A percentile compares a stretch with the other conserved stretches of the same genome.
These are phyloP conservation scores for Fomitopsis pinicola DNA, from an alignment of 1,284 basidiomycete genomes.

Conservation along the genomic window DNA sequence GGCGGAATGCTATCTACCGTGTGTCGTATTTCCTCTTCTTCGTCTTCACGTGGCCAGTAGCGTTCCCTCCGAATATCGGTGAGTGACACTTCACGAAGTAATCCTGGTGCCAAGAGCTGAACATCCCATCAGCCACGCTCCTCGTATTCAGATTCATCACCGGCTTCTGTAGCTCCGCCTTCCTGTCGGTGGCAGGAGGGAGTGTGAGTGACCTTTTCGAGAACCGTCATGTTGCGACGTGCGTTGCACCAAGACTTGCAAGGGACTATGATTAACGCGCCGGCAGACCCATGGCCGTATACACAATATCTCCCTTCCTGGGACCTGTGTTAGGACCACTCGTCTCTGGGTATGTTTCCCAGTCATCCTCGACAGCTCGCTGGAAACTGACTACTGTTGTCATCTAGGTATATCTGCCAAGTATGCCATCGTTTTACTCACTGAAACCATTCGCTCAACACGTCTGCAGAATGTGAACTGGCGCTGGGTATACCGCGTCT, in stretches of 20 bases:
- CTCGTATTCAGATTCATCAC: slow-evolving; percentile 69
- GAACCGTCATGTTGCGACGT: slow-evolving; percentile 62
- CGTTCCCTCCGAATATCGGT: slow-evolving; percentile 46
- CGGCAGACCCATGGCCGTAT: slow-evolving; percentile 68
- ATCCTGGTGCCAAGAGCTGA: neutral
- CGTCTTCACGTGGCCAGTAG: slow-evolving; percentile 48
- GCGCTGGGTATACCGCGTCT: slow-evolving; percentile 76
- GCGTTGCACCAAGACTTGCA: slow-evolving; percentile 21
- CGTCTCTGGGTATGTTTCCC: slow-evolving; percentile 47
- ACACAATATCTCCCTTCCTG: slow-evolving; percentile 67
- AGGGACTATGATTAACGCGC: neutral
- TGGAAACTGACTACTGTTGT: neutral
- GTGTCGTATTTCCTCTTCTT: slow-evolving; percentile 34
- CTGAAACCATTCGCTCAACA: neutral
- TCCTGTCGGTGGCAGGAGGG: slow-evolving; percentile 79
- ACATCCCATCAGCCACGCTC: slow-evolving; percentile 38
- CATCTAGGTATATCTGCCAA: slow-evolving; percentile 39
- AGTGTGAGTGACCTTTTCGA: slow-evolving; percentile 73
- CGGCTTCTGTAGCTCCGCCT: slow-evolving; percentile 69
- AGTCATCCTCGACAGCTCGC: neutral
- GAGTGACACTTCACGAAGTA: neutral
- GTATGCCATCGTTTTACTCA: slow-evolving; percentile 19
- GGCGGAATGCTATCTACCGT: slow-evolving; percentile 38
- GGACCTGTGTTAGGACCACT: slow-evolving; percentile 70
- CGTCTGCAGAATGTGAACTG: slow-evolving; percentile 50